Evolutionary conservation across 2,329 filamentous ascomycete species (phyloP), one percentile per base, ranked within the genome.

Genomic region (Pleurostoma richardsiae): DNA sequence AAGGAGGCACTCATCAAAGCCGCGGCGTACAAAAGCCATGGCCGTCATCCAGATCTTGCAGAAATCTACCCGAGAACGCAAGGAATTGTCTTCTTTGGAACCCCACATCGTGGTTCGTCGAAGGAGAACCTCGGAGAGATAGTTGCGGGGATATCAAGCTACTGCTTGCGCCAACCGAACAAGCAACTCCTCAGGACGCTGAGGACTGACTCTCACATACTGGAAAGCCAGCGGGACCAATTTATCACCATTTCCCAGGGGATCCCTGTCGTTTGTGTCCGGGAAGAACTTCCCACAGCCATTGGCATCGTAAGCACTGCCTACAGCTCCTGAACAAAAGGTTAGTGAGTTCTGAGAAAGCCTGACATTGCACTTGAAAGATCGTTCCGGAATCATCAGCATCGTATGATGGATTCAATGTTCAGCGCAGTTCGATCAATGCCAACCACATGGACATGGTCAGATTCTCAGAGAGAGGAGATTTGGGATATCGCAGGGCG

Each of bases 1-100:
- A 84, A 84, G 64, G 66, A 72, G 54, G 77, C 76, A 2, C 56
- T 84, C 39, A 67, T 75, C 6, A 74, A 36, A 36, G 33, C 33
- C 2, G 33, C 33, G 33, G 33, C 33, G n/a, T 36, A 36, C n/a
- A 36, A 36, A n/a, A 36, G n/a, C n/a, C 33, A 36, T 36, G n/a
- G 33, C 33, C 33, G 33, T 8, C 33, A 36, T n/a, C 33, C n/a
- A n/a, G 33, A 36, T n/a, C 8, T 36, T 36, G 33, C 33, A 36
- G 33, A 36, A 36, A 36, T 36, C 8, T 36, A 36, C 33, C 8
- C n/a, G n/a, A 36, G 2, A n/a, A 36, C 33, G 2, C 33, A n/a
- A 36, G 33, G 33, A 8, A 36, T 36, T n/a, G n/a, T 36, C 33
- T 36, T 36, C 33, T 36, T 36, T 36, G 33, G 33, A 8, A 36